Conservation (phyloP, 2,329 filamentous ascomycete species). For the Fusarium nanum region DNA sequence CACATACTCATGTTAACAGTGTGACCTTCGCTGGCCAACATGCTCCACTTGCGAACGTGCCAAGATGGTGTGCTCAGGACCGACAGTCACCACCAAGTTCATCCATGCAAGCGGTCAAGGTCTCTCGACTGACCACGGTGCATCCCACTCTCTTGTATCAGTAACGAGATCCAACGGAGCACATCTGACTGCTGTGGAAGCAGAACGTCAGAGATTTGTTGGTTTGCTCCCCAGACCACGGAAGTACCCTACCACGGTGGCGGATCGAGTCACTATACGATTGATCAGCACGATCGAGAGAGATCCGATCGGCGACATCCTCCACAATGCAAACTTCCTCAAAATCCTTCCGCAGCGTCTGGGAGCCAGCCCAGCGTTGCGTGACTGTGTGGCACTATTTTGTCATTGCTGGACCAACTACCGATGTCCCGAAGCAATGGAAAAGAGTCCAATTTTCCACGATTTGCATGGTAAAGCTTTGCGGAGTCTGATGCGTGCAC, state of each 20-base stretch:
- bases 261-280: not conserved
- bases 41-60: not conserved
- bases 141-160: not conserved
- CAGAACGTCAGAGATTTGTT: not conserved
- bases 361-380: not conserved
- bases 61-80: not conserved
- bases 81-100: not conserved
- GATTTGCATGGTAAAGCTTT: not conserved
- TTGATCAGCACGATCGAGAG: not conserved
- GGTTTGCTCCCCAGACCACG: not conserved
- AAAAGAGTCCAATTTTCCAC: not conserved
- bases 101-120: not conserved
- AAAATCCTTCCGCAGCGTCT: not conserved
- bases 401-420: not conserved
- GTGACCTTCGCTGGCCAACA: not conserved
- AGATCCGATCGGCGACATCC: not conserved
- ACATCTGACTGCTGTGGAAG: not conserved
- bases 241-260: not conserved
- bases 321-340: not conserved
- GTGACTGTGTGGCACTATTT: not conserved
- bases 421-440: not conserved
- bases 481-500: not conserved
- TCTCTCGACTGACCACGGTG: not conserved
- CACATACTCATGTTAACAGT: accelerated
- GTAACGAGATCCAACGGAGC: not conserved